These are phyloP conservation scores for Carex sylvatica DNA, from an alignment of 202 grass and related monocot genomes.

Conservation along the genomic window DNA sequence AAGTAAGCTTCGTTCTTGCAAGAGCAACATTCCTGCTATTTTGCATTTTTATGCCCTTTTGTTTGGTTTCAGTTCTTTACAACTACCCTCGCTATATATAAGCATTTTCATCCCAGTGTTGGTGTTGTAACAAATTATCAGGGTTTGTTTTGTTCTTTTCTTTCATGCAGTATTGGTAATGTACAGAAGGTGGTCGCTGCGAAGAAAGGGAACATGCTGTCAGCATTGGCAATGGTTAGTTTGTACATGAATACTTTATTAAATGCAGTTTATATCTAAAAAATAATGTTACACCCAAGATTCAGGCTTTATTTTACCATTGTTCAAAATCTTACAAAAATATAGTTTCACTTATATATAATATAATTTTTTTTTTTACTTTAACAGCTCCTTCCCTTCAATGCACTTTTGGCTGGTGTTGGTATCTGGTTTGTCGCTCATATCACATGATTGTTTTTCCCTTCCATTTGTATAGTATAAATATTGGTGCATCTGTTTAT, in stretches of 20 bases:
- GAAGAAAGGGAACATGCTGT: conserved; percentile 83
- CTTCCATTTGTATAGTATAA: conserved; percentile 22
- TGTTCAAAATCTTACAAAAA: neutral
- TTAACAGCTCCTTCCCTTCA: conserved; percentile 83
- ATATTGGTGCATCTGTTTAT: neutral
- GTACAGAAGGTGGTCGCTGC: conserved; percentile 72
- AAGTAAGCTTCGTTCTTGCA: conserved; percentile 52
- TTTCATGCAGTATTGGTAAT: conserved; percentile 69
- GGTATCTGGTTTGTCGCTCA: conserved; percentile 64
- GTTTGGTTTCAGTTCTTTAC: neutral
- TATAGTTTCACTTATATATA: conserved; percentile 1
- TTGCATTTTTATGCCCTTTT: neutral
- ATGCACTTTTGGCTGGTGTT: conserved; percentile 65
- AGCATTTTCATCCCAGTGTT: neutral
- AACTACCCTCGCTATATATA: neutral
- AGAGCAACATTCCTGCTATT: neutral
- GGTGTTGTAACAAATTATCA: neutral
- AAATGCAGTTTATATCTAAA: conserved; percentile 15
- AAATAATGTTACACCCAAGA: conserved; percentile 3
- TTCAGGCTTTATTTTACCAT: neutral
- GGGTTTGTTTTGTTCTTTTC: neutral
- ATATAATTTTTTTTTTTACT: conserved; percentile 23
- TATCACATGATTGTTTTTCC: conserved; percentile 7
- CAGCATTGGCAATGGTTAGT: conserved; percentile 90
- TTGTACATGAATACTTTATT: conserved; percentile 20